Evolutionary conservation across 2,329 filamentous ascomycete species (phyloP).

Genomic region (Microdochium bolleyi): DNA sequence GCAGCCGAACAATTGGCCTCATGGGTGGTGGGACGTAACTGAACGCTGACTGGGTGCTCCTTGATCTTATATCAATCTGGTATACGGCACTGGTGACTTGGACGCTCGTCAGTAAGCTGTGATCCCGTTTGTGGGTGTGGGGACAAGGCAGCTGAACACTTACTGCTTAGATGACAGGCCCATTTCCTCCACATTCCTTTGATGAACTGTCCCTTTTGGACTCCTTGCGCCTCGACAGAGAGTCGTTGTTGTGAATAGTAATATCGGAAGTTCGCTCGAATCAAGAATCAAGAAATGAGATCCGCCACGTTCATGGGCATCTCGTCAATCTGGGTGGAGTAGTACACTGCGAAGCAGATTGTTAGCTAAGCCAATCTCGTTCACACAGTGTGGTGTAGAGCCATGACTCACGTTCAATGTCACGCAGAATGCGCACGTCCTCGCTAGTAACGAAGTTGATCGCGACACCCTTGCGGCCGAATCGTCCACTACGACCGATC

Average conservation of each 20-base stretch:
- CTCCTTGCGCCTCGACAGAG: neutral
- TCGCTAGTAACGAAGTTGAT: slow-evolving; percentile 99
- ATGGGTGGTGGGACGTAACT: too few species aligned
- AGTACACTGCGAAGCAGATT: slow-evolving; percentile 57
- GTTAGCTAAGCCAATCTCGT: slow-evolving; percentile 1
- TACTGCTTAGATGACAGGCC: slow-evolving; percentile 18
- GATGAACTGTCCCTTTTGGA: slow-evolving; percentile 1
- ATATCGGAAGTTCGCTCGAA: too few species aligned
- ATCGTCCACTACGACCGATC: slow-evolving; percentile 90
- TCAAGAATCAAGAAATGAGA: slow-evolving; percentile 38
- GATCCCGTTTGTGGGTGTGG: neutral
- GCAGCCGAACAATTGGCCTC: too few species aligned
- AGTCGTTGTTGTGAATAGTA: neutral
- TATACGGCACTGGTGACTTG: too few species aligned
- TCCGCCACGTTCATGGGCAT: slow-evolving; percentile 94
- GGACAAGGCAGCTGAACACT: slow-evolving; percentile 4
- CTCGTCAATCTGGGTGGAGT: slow-evolving; percentile 94
- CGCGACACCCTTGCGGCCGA: slow-evolving; percentile 95
- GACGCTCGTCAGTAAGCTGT: too few species aligned
- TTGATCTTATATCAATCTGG: too few species aligned
- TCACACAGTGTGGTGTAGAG: neutral
- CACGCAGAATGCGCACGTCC: slow-evolving; percentile 91
- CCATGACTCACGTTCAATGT: slow-evolving; percentile 76
- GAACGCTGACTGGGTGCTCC: too few species aligned
- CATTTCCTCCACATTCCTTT: slow-evolving; percentile 16